A percentile compares a stretch with the other conserved stretches of the same genome.
Conservation (phyloP, 192 early-diverging fungal genomes). For the Spizellomyces punctatus region DNA sequence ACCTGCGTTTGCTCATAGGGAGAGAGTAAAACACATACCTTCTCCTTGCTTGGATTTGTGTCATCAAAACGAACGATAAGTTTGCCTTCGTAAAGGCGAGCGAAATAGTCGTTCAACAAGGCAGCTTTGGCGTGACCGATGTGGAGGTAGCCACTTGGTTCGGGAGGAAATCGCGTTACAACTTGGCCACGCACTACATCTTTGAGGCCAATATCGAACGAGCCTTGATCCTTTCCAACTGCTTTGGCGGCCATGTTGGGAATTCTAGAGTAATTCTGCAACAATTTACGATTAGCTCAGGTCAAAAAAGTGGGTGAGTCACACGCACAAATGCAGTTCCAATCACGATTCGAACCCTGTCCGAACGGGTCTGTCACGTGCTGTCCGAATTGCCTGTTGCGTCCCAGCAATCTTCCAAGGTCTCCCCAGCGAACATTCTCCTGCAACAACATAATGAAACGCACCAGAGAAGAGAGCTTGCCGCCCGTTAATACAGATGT, state of each 20-base stretch:
- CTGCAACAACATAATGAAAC: no score
- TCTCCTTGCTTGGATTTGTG: slow-evolving; percentile 97
- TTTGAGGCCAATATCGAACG: slow-evolving; percentile 89
- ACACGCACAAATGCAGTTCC: no score
- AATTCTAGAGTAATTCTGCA: not conserved
- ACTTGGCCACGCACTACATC: slow-evolving; percentile 84
- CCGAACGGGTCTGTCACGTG: no score
- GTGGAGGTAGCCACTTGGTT: slow-evolving; percentile 97
- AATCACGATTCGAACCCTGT: no score
- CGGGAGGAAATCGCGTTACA: slow-evolving; percentile 97
- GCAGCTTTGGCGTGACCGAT: slow-evolving; percentile 99
- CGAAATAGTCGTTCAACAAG: slow-evolving; percentile 97
- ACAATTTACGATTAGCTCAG: no score
- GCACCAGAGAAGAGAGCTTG: no score
- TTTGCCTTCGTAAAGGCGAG: slow-evolving; percentile 84
- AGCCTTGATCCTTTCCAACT: slow-evolving; percentile 75
- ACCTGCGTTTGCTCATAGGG: no score
- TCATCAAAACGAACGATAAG: slow-evolving; percentile 97
- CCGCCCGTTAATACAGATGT: no score
- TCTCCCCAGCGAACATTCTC: no score
- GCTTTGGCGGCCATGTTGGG: not conserved
- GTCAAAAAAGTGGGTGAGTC: no score
- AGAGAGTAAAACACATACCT: slow-evolving; percentile 38
- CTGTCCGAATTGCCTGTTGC: no score
- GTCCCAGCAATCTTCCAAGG: no score